Conservation (phyloP, 2,329 filamentous ascomycete species). For the Myrmaecium sp. region DNA sequence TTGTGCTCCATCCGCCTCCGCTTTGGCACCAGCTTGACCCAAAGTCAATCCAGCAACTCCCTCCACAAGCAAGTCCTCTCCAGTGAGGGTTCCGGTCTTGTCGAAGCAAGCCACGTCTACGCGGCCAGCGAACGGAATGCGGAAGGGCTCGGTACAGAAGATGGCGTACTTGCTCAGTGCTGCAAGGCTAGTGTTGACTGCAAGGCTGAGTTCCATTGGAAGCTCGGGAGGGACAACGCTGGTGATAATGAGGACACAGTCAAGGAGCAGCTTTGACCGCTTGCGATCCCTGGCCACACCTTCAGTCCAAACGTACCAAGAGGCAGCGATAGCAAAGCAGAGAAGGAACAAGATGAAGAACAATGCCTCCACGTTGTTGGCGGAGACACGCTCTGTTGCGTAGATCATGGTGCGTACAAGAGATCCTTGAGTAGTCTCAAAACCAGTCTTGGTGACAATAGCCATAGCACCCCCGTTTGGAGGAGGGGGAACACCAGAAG, state of each 20-base stretch:
- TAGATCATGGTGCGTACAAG: slow-evolving; percentile 99
- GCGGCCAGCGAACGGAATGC: slow-evolving; percentile 88
- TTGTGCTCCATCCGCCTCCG: slow-evolving; percentile 67
- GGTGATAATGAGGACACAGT: slow-evolving; percentile 94
- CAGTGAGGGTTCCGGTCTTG: slow-evolving; percentile 93
- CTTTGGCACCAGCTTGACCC: slow-evolving; percentile 46
- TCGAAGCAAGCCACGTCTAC: slow-evolving; percentile 97
- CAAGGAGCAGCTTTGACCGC: slow-evolving; percentile 88
- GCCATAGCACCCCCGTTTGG: slow-evolving; percentile 91
- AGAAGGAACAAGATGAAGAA: slow-evolving; percentile 94
- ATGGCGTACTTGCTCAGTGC: slow-evolving; percentile 91
- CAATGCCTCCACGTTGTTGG: slow-evolving; percentile 91
- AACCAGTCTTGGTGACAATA: slow-evolving; percentile 90
- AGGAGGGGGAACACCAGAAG: slow-evolving; percentile 63
- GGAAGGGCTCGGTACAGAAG: slow-evolving; percentile 97
- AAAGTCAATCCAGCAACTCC: slow-evolving; percentile 82
- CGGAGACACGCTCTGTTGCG: slow-evolving; percentile 96
- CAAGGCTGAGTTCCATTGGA: slow-evolving; percentile 93
- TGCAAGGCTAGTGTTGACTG: slow-evolving; percentile 92
- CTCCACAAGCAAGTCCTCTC: slow-evolving; percentile 91
- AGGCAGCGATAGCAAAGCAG: slow-evolving; percentile 89
- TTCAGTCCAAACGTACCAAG: slow-evolving; percentile 98
- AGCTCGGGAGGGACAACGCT: slow-evolving; percentile 97
- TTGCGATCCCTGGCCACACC: slow-evolving; percentile 90
- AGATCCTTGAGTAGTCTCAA: slow-evolving; percentile 95